A percentile compares a stretch with the other conserved stretches of the same genome.
Conservation (phyloP, 1,139 yeast genomes). For the Scheffersomyces cryptocercus region DNA sequence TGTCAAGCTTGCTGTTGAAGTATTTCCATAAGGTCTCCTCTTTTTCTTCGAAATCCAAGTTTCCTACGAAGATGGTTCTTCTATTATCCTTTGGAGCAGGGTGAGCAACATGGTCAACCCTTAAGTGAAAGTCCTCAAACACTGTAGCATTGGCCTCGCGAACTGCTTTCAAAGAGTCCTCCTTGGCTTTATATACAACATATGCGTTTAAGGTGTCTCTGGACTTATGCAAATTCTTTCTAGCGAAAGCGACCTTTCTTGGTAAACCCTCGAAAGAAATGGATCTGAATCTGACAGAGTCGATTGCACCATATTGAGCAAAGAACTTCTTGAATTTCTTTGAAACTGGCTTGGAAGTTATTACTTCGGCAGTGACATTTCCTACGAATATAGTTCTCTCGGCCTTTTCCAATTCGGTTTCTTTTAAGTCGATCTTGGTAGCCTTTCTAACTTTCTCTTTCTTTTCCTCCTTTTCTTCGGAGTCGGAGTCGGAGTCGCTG, state of each 20-base stretch:
- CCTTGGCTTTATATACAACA: constrained; percentile 64
- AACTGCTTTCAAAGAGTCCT: constrained; percentile 55
- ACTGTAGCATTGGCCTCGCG: constrained; percentile 62
- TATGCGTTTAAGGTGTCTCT: constrained; percentile 88
- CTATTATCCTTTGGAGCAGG: constrained; percentile 86
- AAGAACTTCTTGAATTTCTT: constrained; percentile 68
- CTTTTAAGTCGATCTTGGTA: constrained; percentile 53
- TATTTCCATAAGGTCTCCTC: constrained; percentile 90
- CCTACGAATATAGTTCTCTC: constrained; percentile 90
- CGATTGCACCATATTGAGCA: constrained; percentile 57
- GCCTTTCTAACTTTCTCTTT: constrained; percentile 26
- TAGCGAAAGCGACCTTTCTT: constrained; percentile 86
- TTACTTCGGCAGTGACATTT: constrained; percentile 67
- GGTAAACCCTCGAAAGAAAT: constrained; percentile 90
- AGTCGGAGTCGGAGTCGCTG: constrained; percentile 12
- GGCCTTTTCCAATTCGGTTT: constrained; percentile 76
- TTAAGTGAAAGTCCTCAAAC: constrained; percentile 71
- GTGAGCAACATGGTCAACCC: constrained; percentile 91
- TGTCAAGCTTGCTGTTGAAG: constrained; percentile 63
- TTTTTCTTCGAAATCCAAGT: constrained; percentile 86
- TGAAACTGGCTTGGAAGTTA: constrained; percentile 61
- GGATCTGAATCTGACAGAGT: constrained; percentile 85
- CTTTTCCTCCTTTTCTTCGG: constrained; percentile 9
- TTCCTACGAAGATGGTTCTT: constrained; percentile 89
- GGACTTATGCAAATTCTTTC: constrained; percentile 72